Evolutionary conservation across 164 flowering plant genomes (phyloP).

Genomic region (Stephania japonica): DNA sequence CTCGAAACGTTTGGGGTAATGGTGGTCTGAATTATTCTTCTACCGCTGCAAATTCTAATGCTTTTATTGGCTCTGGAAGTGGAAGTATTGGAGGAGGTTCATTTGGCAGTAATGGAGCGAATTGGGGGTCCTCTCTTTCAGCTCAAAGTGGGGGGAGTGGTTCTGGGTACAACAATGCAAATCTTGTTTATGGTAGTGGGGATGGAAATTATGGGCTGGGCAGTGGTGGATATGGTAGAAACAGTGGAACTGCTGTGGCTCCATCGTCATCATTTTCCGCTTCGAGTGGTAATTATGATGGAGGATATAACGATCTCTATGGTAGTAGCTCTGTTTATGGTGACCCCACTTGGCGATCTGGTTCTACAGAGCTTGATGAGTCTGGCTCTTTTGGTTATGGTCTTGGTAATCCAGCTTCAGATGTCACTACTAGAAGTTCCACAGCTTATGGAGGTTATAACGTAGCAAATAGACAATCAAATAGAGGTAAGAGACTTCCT

Average conservation of each 20-base stretch:
- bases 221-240: constrained; percentile 50
- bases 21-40: constrained; percentile 30
- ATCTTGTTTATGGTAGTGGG: constrained; percentile 30
- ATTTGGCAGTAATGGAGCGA: constrained; percentile 41
- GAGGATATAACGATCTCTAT: constrained; percentile 36
- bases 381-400: constrained; percentile 61
- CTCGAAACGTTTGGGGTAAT: constrained; percentile 62
- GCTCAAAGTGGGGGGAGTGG: constrained; percentile 36
- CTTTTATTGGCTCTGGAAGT: constrained; percentile 37
- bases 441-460: constrained; percentile 54
- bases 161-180: constrained; percentile 23
- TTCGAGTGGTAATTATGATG: constrained; percentile 51
- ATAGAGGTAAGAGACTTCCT: constrained; percentile 49
- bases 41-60: constrained; percentile 33
- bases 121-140: constrained; percentile 53
- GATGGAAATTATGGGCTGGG: constrained; percentile 39
- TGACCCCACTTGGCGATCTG: constrained; percentile 62
- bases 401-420: constrained; percentile 47
- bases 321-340: constrained; percentile 45
- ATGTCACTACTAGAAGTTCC: constrained; percentile 43
- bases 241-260: constrained; percentile 26
- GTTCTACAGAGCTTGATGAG: constrained; percentile 47
- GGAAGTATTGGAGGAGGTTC: constrained; percentile 42
- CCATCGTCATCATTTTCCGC: constrained; percentile 30
- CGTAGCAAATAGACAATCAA: constrained; percentile 64